Conservation (phyloP, 2,329 filamentous ascomycete genomes). For the Byssothecium circinans region DNA sequence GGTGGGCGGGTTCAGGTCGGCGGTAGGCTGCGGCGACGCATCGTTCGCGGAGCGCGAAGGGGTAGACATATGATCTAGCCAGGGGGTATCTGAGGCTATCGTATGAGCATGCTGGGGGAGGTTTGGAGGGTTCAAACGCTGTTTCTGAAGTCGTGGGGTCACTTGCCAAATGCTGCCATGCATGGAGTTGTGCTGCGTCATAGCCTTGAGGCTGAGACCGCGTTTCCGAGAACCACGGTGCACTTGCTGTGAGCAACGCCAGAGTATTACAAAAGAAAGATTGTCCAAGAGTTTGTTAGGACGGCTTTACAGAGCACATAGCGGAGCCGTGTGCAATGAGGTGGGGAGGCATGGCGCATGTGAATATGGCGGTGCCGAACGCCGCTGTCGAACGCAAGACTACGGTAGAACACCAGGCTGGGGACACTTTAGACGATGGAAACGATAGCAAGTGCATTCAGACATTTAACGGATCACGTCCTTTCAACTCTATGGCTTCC, state of each 20-base stretch:
- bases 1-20: slow-evolving; percentile 65
- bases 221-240: slow-evolving; percentile 6
- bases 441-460: too few relatives aligned
- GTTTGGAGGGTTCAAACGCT: not conserved
- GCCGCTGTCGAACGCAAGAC: too few relatives aligned
- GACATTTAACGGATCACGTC: too few relatives aligned
- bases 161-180: slow-evolving; percentile 49
- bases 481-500: too few relatives aligned
- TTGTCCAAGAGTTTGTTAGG: not conserved
- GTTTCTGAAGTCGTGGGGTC: slow-evolving; percentile 2
- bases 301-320: not conserved
- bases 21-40: slow-evolving; percentile 40
- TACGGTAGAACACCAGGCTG: too few relatives aligned
- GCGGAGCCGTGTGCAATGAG: not conserved
- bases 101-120: slow-evolving; percentile 32
- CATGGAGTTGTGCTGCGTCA: slow-evolving; percentile 41
- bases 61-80: slow-evolving; percentile 47
- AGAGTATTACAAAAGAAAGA: not conserved
- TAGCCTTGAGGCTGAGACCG: slow-evolving; percentile 29
- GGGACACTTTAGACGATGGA: too few relatives aligned
- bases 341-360: slow-evolving; percentile 10
- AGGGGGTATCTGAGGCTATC: slow-evolving; percentile 41
- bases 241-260: not conserved
- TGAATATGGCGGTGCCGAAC: slow-evolving; percentile 12
- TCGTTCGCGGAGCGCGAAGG: slow-evolving; percentile 41